Evolutionary conservation across 306 rosid species (phyloP), one percentile per base, ranked within the genome.

Genomic region (Ziziphus jujuba): DNA sequence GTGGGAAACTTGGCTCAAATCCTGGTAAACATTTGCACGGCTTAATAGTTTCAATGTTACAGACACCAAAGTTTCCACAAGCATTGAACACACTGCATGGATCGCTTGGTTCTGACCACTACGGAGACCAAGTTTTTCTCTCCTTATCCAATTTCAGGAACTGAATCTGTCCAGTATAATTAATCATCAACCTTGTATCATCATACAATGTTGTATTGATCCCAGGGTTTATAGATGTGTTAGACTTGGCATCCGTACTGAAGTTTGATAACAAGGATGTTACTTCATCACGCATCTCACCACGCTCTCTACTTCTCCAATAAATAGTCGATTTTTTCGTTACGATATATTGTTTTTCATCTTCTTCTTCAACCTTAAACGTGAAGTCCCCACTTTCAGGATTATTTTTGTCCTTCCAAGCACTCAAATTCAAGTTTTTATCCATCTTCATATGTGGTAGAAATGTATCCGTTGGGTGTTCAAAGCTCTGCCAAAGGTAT

Each of bases 11-110:
- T 0, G 56, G 76, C 1, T 5, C 4, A 23, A 82, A 87, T 23
- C 88, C 84, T 0, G 85, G 90, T 60, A 87, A 75, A 28, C 87
- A 87, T 33, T 72, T 78, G 75, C 90, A 82, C 1, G 0, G 0
- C 1, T 0, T 0, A 6, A 7, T 0, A 48, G 80, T 49, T 3
- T 73, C 10, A 3, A 0, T 0, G 40, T 72, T 74, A 47, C 90
- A 82, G 50, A 56, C 59, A 20, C 82, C 77, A 31, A 73, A 82
- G 50, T 2, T 45, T 14, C 87, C 86, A 16, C 86, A 87, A 33
- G 3, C 22, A 14, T 80, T 35, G 8, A 61, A 11, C 59, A 23
- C 57, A 1, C 74, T 50, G 16, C 87, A 87, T 0, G 0, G 0
- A 19, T 69, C 60, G 13, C 2, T 5, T 11, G 93, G 86, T 24